Percentiles rank a stretch among this genome's conserved stretches.
Conservation (phyloP, 1,284 basidiomycete species). For the Cutaneotrichosporon arboriforme region DNA sequence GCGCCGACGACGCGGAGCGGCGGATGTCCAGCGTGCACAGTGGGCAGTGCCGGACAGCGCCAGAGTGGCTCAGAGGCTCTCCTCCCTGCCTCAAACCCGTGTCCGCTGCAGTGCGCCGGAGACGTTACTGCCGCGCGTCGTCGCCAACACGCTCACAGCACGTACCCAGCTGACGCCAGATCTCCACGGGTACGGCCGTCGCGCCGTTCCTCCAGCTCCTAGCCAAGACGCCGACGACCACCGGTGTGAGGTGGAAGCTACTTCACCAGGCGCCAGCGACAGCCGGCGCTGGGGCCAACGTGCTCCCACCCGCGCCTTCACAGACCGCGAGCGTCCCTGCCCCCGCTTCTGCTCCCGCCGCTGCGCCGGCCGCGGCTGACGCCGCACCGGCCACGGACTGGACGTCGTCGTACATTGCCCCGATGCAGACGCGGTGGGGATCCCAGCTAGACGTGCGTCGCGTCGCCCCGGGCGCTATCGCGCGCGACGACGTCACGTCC, state of each 20-base stretch:
- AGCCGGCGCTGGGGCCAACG: too few species aligned
- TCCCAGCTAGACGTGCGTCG: slow-evolving; percentile 15
- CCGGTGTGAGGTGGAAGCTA: slow-evolving; percentile 18
- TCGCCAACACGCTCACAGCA: too few species aligned
- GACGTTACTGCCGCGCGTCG: too few species aligned
- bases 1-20: not conserved
- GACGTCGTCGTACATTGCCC: slow-evolving; percentile 15
- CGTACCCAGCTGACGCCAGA: slow-evolving; percentile 22
- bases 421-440: slow-evolving; percentile 24
- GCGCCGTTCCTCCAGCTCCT: slow-evolving; percentile 47
- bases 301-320: too few species aligned
- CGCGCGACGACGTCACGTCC: not conserved
- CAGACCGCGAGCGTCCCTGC: too few species aligned
- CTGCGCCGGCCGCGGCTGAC: too few species aligned
- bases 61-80: too few species aligned
- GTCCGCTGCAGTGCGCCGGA: too few species aligned
- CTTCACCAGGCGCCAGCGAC: slow-evolving; percentile 19
- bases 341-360: too few species aligned
- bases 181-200: slow-evolving; percentile 46
- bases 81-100: too few species aligned
- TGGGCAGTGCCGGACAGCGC: too few species aligned
- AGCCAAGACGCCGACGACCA: slow-evolving; percentile 23
- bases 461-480: slow-evolving; percentile 7
- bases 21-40: too few species aligned
- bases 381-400: slow-evolving; percentile 7